Evolutionary conservation across 345 rosid genomes (phyloP).

Genomic region (Arabidopsis suecica): DNA sequence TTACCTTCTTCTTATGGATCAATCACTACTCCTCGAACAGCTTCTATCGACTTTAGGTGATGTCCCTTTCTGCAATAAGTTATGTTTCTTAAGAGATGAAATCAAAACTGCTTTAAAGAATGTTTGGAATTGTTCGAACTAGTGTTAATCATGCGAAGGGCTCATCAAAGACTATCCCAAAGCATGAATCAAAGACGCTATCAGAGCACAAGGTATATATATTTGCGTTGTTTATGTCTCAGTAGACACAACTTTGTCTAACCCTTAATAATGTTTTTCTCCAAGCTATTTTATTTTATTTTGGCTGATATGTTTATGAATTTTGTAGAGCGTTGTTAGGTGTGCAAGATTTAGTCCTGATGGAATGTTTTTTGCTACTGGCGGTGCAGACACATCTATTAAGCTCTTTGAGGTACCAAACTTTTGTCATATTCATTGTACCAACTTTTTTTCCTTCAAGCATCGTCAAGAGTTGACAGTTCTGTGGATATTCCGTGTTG

Average conservation of each 20-base stretch:
- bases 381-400: slow-evolving; percentile 85
- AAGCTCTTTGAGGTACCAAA: slow-evolving; percentile 80
- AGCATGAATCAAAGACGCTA: slow-evolving; percentile 41
- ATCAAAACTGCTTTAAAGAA: background rate
- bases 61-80: background rate
- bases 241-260: slow-evolving; percentile 8
- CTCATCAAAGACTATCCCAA: slow-evolving; percentile 61
- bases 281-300: background rate
- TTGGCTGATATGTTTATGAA: slow-evolving; percentile 19
- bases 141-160: slow-evolving; percentile 67
- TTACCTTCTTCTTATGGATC: slow-evolving; percentile 59
- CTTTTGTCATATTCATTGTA: slow-evolving; percentile 4
- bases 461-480: slow-evolving; percentile 23
- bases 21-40: slow-evolving; percentile 52
- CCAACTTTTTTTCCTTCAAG: background rate
- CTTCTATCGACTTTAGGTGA: slow-evolving; percentile 74
- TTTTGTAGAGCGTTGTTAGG: slow-evolving; percentile 73
- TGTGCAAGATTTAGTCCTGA: slow-evolving; percentile 91
- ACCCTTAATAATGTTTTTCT: background rate
- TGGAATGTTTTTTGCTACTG: slow-evolving; percentile 85
- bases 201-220: slow-evolving; percentile 77
- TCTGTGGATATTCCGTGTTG: slow-evolving; percentile 18
- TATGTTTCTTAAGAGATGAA: slow-evolving; percentile 15
- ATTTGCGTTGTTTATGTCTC: background rate
- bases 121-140: slow-evolving; percentile 36